Conservation (phyloP, 495 filamentous ascomycete genomes). For the Tuber magnatum region DNA sequence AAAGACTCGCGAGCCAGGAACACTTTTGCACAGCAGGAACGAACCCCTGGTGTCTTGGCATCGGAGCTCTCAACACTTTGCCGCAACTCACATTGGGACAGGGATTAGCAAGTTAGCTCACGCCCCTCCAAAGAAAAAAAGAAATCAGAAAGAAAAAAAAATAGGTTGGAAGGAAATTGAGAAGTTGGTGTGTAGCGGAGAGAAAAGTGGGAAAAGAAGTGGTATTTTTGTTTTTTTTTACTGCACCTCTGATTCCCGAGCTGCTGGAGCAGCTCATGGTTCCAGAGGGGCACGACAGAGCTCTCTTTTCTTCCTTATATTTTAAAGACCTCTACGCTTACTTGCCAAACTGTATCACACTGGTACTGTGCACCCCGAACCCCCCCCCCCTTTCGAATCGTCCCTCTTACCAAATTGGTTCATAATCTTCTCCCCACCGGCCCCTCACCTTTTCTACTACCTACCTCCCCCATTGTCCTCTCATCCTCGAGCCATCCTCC, state of each 20-base stretch:
- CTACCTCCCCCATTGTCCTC: slow-evolving; percentile 29
- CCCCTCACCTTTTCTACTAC: slow-evolving; percentile 10
- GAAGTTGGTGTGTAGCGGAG: too few relatives aligned
- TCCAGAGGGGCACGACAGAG: background rate
- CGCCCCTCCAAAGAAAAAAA: background rate
- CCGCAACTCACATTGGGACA: background rate
- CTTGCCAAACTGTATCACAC: background rate
- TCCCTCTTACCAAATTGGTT: slow-evolving; percentile 32
- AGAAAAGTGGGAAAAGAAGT: too few relatives aligned
- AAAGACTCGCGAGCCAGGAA: background rate
- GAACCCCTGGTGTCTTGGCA: background rate
- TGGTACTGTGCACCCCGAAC: background rate
- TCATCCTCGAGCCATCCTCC: slow-evolving; percentile 29
- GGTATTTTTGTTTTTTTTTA: background rate
- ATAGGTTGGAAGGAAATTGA: background rate
- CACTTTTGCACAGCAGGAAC: background rate
- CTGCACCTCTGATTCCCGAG: background rate
- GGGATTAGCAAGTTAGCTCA: background rate
- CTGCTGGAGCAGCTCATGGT: background rate
- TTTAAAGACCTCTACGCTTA: background rate
- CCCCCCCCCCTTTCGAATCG: slow-evolving; percentile 28
- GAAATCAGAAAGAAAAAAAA: background rate
- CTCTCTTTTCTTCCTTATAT: background rate
- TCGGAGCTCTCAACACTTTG: background rate
- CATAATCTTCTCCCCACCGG: slow-evolving; percentile 29